phyloP scores from a whole-genome alignment of 306 rosid species.

The Astragalus membranaceus region DNA sequence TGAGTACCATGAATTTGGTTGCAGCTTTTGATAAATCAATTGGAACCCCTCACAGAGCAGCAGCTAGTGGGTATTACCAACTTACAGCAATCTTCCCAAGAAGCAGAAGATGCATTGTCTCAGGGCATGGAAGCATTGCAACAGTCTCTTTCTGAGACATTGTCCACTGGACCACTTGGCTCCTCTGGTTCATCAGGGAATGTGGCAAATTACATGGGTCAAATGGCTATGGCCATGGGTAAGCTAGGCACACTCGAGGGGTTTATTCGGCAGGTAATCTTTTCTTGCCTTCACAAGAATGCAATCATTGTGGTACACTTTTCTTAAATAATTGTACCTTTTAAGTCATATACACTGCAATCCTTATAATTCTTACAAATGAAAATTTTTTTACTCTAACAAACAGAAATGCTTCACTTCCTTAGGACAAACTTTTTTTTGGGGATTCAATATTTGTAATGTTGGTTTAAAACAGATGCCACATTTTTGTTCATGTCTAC shows the following conservation, averaged over 20 bases:
- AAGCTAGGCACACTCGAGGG: conserved; percentile 85
- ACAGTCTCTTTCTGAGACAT: conserved; percentile 71
- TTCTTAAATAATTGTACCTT: neutral
- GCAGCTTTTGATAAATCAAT: conserved; percentile 76
- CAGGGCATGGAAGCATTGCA: conserved; percentile 97
- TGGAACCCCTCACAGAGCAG: conserved; percentile 90
- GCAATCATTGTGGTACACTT: neutral
- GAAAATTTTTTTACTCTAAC: neutral
- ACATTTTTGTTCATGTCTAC: too few species aligned
- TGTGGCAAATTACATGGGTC: conserved; percentile 88
- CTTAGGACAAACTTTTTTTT: neutral
- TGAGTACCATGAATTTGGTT: conserved; percentile 7
- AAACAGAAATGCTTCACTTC: neutral
- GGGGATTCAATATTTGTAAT: neutral
- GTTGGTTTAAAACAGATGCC: neutral
- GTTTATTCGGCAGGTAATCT: conserved; percentile 66
- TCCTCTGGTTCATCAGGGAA: conserved; percentile 73
- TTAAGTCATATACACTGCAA: neutral
- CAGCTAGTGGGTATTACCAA: conserved; percentile 62
- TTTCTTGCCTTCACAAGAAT: neutral
- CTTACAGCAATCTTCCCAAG: conserved; percentile 86
- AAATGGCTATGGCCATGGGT: conserved; percentile 94
- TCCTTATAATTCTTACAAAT: neutral
- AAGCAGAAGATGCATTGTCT: conserved; percentile 90
- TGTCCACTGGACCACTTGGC: conserved; percentile 56